Evolutionary conservation across 441 rosid species (phyloP), one percentile per base, ranked within the genome.

Genomic region (Geranium incanum): DNA sequence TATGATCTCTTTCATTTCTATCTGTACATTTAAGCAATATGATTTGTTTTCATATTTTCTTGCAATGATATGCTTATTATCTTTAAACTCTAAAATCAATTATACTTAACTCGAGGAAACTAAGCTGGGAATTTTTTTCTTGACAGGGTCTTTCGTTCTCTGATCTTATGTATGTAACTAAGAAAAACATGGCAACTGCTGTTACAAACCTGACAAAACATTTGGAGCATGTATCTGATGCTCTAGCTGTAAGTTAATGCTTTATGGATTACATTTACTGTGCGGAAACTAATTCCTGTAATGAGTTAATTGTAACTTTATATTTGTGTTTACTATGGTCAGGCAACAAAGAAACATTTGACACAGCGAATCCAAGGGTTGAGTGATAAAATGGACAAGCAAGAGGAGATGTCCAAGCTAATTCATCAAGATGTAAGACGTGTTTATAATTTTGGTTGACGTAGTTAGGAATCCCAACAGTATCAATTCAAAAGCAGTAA

Each of bases 81-180:
- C 71, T n/a, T 21, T 70, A 21, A 63, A 48, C 60, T 62, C 7
- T 4, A 45, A 60, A 9, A 11, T 28, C 33, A 18, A 60, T 33
- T n/a, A 63, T 36, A 16, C 63, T 28, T 66, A 33, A 63, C 67
- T 71, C 75, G 55, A 74, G 52, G 68, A 28, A 68, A 62, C 74
- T 76, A 28, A 76, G 64, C n/a, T 66, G 5, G n/a, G 68, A 18
- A 63, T 41, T 50, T 55, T 57, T 65, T 59, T 19, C 59, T 60
- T 60, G 64, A 28, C 60, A 95, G 98, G 98, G 99, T 18, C 71
- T 87, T 68, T 86, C 96, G 43, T 84, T 93, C 78, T 85, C 90
- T 52, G 97, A 95, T 82, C 89, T 95, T 52, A 86, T 88, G 94
- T 93, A 90, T 63, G 83, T 93, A n/a, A 93, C 98, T 0, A 95